Base-by-base conservation (phyloP, 352 stramenopile species). In the Pythium biforme region DNA sequence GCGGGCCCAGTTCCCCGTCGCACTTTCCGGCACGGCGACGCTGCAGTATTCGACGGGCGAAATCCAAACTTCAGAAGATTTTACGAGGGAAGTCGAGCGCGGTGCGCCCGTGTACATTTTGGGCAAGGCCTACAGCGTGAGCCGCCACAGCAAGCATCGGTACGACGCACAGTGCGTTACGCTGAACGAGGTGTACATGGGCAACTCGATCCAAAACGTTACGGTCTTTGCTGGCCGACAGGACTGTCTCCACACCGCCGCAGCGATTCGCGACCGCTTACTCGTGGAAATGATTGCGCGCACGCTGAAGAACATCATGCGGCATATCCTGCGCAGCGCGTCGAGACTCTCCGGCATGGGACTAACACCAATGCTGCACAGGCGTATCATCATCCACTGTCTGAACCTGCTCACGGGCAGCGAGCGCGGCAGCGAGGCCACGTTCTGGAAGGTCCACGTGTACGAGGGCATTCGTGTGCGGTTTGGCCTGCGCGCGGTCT, bases 241-340 rank as follows among this genome's bases (percentile, higher is more conserved):
- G 14, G 73, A 89, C 19, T 93, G 84, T 68, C 66, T 75, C 52
- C 55, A 79, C 9, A 75, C 90, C 15, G 73, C 84, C 2, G 56
- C 37, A 1, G 62, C 69, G 43, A 79, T 97, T 39, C 79, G 91
- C 7, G 67, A 73, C 0, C 62, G 85, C 17, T 31, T 97, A 23
- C 70, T 98, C 0, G 81, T 75, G 2, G 90, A 97, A 66, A 97
- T 98, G 81, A 73, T 95, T 0, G 81, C 86, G 8, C 76, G 92
- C 10, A 79, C 90, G 19, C 82, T 96, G 19, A 98, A 97, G 66
- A 94, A 95, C 47, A 61, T 97, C 3, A 27, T 95, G 11, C 88
- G 90, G 0, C 81, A 89, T 37, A 79, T 88, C 5, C 69, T 97
- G 43, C 83, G 91, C 0, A 62, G 59, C 12, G 63, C 69, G 4